Conservation (phyloP, 306 rosid species). For the Vicia villosa region DNA sequence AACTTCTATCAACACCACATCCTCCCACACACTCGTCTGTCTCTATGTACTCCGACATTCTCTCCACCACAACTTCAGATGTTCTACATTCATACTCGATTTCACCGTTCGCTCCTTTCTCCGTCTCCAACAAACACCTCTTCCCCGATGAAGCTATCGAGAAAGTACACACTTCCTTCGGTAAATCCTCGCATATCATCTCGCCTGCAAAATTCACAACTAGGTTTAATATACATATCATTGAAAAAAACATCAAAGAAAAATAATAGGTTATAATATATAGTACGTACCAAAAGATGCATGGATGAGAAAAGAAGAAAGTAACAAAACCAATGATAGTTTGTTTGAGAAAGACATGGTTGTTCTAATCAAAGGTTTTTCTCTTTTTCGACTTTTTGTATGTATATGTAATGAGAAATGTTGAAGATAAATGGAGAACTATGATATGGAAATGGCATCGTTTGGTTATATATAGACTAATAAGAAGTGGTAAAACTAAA, state of each 20-base stretch:
- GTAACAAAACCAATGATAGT: constrained; percentile 33
- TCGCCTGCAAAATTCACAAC: constrained; percentile 40
- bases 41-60: constrained; percentile 68
- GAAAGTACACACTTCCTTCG: constrained; percentile 65
- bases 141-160: constrained; percentile 79
- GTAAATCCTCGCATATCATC: constrained; percentile 65
- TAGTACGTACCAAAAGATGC: constrained; percentile 32
- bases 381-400: not conserved
- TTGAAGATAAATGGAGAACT: constrained; percentile 9
- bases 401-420: not conserved
- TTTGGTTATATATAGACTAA: constrained; percentile 33
- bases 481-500: not conserved
- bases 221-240: not conserved
- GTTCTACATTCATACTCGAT: constrained; percentile 62
- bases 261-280: not conserved
- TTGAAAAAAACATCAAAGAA: not conserved
- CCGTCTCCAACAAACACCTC: constrained; percentile 74
- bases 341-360: constrained; percentile 25
- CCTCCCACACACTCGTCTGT: constrained; percentile 62
- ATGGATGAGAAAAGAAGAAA: constrained; percentile 39
- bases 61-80: constrained; percentile 73
- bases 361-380: too few relatives aligned
- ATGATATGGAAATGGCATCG: not conserved
- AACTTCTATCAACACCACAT: constrained; percentile 72
- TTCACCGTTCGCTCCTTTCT: constrained; percentile 46